Conservation (phyloP, 2,329 filamentous ascomycete genomes). For the Ascochyta pisi region DNA sequence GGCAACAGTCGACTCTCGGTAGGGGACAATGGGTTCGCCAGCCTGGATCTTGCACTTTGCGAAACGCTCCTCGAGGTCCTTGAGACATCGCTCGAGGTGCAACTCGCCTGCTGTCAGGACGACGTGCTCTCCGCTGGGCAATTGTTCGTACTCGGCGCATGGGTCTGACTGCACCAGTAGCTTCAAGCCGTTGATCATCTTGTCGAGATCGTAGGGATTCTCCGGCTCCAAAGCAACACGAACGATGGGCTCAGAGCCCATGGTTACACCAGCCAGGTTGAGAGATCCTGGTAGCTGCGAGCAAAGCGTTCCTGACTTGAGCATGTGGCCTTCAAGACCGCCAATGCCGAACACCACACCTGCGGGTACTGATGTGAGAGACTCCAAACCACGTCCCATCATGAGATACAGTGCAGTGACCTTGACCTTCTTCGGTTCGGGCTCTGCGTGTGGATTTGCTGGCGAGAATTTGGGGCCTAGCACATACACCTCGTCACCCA, state of each 20-base stretch:
- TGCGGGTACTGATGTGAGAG: slow-evolving; percentile 82
- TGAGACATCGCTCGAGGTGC: slow-evolving; percentile 91
- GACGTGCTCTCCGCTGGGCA: slow-evolving; percentile 92
- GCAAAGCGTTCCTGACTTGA: slow-evolving; percentile 94
- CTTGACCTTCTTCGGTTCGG: slow-evolving; percentile 80
- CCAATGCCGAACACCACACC: slow-evolving; percentile 95
- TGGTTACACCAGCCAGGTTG: slow-evolving; percentile 85
- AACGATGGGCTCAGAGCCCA: slow-evolving; percentile 88
- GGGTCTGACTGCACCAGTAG: slow-evolving; percentile 94
- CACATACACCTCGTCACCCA: slow-evolving; percentile 91
- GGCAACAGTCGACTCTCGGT: slow-evolving; percentile 87
- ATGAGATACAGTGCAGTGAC: slow-evolving; percentile 91
- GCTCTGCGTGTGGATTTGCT: slow-evolving; percentile 72
- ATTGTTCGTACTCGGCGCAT: slow-evolving; percentile 93
- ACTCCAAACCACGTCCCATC: slow-evolving; percentile 90
- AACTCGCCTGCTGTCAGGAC: slow-evolving; percentile 92
- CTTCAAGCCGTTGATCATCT: slow-evolving; percentile 88
- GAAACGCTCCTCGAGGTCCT: slow-evolving; percentile 90
- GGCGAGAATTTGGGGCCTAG: slow-evolving; percentile 93
- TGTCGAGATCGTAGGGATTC: slow-evolving; percentile 88
- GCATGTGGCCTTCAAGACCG: slow-evolving; percentile 88
- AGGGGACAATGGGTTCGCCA: slow-evolving; percentile 93
- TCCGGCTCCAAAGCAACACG: slow-evolving; percentile 93
- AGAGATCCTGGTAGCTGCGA: slow-evolving; percentile 84
- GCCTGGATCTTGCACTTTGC: slow-evolving; percentile 94